Evolutionary conservation across 208 protist genomes (phyloP).

Genomic region (Acanthamoeba triangularis): DNA sequence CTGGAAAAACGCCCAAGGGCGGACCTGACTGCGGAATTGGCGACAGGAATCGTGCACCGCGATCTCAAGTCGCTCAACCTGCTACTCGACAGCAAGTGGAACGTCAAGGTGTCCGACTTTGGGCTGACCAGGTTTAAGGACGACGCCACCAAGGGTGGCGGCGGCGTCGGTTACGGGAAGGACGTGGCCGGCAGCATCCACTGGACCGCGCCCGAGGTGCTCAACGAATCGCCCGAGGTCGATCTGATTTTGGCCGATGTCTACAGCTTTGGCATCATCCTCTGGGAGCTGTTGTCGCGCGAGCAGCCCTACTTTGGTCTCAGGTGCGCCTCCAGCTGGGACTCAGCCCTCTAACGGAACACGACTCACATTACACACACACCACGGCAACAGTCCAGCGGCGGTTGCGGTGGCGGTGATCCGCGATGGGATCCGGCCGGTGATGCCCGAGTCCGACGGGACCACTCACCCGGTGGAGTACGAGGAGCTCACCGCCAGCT

Average conservation of each 20-base stretch:
- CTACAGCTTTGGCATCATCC: slow-evolving; percentile 55
- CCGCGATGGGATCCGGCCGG: neutral
- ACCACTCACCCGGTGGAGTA: neutral
- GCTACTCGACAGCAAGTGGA: neutral
- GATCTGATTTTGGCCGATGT: slow-evolving; percentile 23
- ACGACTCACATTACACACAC: too few species aligned
- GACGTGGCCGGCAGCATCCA: neutral
- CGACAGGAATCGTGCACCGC: neutral
- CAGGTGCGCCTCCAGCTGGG: neutral
- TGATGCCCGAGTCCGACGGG: neutral
- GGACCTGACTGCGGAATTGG: too few species aligned
- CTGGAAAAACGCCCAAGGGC: too few species aligned
- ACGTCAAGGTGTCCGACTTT: neutral
- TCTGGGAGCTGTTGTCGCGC: slow-evolving; percentile 22
- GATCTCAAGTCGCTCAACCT: too few species aligned
- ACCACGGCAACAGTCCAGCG: neutral
- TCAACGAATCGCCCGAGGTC: neutral
- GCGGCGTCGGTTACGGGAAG: neutral
- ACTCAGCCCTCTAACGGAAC: too few species aligned
- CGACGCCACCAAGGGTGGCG: neutral
- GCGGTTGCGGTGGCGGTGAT: slow-evolving; percentile 20
- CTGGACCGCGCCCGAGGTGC: slow-evolving; percentile 42
- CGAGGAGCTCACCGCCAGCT: neutral
- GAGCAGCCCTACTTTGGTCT: slow-evolving; percentile 26
- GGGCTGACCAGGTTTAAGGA: slow-evolving; percentile 58